These are phyloP conservation scores for Areca catechu DNA, from an alignment of 176 grass and related monocot genomes.

Conservation along the genomic window DNA sequence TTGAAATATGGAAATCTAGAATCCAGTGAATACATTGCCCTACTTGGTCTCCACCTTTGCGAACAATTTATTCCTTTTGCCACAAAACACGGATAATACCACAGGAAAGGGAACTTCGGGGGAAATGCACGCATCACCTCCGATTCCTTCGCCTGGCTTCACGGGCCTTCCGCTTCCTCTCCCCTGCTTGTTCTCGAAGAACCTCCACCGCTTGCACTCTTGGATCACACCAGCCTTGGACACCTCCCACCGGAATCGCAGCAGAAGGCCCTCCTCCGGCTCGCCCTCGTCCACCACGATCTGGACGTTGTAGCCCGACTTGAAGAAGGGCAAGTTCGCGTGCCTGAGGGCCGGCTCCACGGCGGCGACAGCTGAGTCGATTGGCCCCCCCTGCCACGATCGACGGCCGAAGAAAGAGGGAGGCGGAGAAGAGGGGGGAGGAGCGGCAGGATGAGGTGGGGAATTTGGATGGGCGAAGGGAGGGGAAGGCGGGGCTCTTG, in stretches of 20 bases:
- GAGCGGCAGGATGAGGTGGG: neutral
- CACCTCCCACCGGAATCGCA: conserved; percentile 75
- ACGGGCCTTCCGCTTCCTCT: conserved; percentile 51
- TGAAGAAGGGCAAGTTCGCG: conserved; percentile 7
- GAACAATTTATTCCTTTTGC: no score
- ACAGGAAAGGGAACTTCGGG: no score
- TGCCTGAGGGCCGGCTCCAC: conserved; percentile 4
- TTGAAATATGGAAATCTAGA: no score
- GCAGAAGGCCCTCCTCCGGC: conserved; percentile 52
- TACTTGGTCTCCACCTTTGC: no score
- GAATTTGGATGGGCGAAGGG: neutral
- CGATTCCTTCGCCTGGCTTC: conserved; percentile 40
- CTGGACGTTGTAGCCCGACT: conserved; percentile 68
- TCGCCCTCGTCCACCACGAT: conserved; percentile 80
- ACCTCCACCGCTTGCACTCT: conserved; percentile 75
- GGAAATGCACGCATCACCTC: neutral
- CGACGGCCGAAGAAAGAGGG: neutral
- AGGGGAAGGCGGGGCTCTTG: conserved; percentile 9
- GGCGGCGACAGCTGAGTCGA: neutral
- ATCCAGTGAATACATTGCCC: no score
- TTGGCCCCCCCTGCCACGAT: neutral
- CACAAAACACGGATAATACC: no score
- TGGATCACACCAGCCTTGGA: conserved; percentile 57
- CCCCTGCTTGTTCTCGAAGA: conserved; percentile 66
- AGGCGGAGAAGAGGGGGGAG: neutral